Percentiles rank a stretch among this genome's conserved stretches.
These are phyloP conservation scores for Aspergillus cavernicola DNA, from an alignment of 495 filamentous ascomycete genomes.

Conservation along the genomic window DNA sequence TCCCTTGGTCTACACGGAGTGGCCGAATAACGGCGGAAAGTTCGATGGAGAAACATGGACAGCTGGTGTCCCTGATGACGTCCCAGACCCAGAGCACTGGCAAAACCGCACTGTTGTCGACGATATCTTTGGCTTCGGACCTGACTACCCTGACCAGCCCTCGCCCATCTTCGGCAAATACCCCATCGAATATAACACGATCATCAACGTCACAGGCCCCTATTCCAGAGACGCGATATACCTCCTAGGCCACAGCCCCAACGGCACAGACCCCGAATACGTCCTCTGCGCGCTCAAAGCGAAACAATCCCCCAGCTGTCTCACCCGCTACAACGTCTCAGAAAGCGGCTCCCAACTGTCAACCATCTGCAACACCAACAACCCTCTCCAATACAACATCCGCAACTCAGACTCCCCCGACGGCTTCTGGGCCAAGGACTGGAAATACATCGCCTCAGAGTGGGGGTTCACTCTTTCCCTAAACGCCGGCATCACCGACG, in stretches of 20 bases:
- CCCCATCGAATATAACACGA: conserved; percentile 60
- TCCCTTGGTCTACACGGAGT: conserved; percentile 58
- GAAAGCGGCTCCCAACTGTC: conserved; percentile 50
- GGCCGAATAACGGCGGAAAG: conserved; percentile 41
- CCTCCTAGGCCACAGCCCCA: conserved; percentile 52
- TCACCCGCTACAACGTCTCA: conserved; percentile 56
- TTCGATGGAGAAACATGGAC: conserved; percentile 37
- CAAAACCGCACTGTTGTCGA: conserved; percentile 61
- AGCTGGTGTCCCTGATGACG: conserved; percentile 9
- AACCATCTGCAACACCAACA: conserved; percentile 55
- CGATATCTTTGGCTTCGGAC: conserved; percentile 63
- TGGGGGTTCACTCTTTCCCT: conserved; percentile 58
- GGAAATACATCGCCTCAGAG: conserved; percentile 53
- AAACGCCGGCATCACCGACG: conserved; percentile 54
- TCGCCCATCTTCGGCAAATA: conserved; percentile 63
- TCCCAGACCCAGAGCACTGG: conserved; percentile 30
- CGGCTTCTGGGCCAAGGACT: conserved; percentile 42
- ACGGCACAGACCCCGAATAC: conserved; percentile 36
- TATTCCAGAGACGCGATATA: conserved; percentile 53
- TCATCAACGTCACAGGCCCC: conserved; percentile 49
- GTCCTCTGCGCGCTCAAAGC: conserved; percentile 61
- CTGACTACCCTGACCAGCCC: conserved; percentile 36
- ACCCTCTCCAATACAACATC: conserved; percentile 50
- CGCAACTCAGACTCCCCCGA: conserved; percentile 29
- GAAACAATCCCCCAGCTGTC: conserved; percentile 56